Conservation (phyloP, 495 filamentous ascomycete genomes). For the Ramalina peruviana region DNA sequence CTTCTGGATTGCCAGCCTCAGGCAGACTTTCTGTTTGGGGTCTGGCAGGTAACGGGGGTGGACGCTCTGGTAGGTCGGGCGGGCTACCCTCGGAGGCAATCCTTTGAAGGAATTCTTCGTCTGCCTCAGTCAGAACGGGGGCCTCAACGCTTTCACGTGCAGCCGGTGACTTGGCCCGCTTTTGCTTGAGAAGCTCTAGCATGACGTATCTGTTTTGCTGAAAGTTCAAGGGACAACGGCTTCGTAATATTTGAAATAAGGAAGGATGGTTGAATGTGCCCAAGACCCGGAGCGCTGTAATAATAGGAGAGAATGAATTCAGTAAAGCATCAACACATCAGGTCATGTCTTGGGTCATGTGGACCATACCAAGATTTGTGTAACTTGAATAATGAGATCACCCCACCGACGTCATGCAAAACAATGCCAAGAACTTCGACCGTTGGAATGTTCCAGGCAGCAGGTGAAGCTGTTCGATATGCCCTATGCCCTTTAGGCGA, state of each 20-base stretch:
- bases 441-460: no score
- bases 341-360: no score
- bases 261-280: not conserved
- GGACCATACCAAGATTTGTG: no score
- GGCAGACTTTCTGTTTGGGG: slow-evolving; percentile 8
- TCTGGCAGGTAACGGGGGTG: slow-evolving; percentile 12
- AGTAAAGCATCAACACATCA: no score
- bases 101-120: slow-evolving; percentile 40
- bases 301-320: no score
- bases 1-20: slow-evolving; percentile 11
- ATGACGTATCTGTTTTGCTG: slow-evolving; percentile 5
- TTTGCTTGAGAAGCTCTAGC: slow-evolving; percentile 31
- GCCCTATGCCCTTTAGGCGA: not conserved
- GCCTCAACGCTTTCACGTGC: slow-evolving; percentile 24
- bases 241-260: not conserved
- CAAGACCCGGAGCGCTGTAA: no score
- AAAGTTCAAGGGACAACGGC: no score
- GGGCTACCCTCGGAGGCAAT: slow-evolving; percentile 23
- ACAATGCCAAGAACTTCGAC: no score
- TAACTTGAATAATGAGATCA: no score
- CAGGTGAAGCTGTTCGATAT: no score
- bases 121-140: slow-evolving; percentile 38
- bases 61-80: slow-evolving; percentile 16
- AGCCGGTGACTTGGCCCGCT: slow-evolving; percentile 20
- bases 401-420: no score